phyloP scores from a whole-genome alignment of 164 flowering plant genomes.

The Vitis vinifera region DNA sequence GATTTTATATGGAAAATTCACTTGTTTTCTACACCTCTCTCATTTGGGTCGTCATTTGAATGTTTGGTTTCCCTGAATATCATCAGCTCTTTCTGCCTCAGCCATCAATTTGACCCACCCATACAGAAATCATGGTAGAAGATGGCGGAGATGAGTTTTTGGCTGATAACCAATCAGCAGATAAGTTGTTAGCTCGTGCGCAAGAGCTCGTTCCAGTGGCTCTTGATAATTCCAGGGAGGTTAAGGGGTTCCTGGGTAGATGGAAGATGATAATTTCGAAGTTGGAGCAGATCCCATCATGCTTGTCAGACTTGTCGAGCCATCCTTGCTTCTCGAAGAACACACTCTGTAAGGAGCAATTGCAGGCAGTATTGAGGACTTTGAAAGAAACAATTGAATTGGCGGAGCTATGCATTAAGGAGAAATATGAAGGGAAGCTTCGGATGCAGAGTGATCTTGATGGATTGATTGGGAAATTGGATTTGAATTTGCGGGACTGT shows the following conservation, averaged over 20 bases:
- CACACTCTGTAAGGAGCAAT: conserved; percentile 77
- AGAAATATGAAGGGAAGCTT: conserved; percentile 80
- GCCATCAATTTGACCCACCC: conserved; percentile 12
- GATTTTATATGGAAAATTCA: conserved; percentile 11
- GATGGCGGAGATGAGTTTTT: conserved; percentile 29
- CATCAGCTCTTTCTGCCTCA: conserved; percentile 7
- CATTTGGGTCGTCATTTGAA: conserved; percentile 13
- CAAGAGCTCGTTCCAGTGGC: conserved; percentile 71
- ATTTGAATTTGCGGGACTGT: conserved; percentile 77
- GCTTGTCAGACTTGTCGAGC: conserved; percentile 77
- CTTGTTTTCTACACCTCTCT: conserved; percentile 6
- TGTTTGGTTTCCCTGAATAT: conserved; percentile 15
- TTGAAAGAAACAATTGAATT: conserved; percentile 54
- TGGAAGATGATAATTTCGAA: conserved; percentile 83
- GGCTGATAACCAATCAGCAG: conserved; percentile 40
- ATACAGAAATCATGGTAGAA: conserved; percentile 53
- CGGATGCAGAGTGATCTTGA: conserved; percentile 94
- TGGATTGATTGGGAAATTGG: conserved; percentile 64
- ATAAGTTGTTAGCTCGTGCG: conserved; percentile 55
- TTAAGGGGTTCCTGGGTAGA: conserved; percentile 66
- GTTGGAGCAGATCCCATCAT: conserved; percentile 70
- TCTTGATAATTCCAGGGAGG: conserved; percentile 53
- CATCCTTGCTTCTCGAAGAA: conserved; percentile 94
- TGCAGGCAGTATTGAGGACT: conserved; percentile 72
- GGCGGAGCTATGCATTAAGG: conserved; percentile 57